Conservation (phyloP, 768 basidiomycete genomes). For the Sistotremastrum suecicum region DNA sequence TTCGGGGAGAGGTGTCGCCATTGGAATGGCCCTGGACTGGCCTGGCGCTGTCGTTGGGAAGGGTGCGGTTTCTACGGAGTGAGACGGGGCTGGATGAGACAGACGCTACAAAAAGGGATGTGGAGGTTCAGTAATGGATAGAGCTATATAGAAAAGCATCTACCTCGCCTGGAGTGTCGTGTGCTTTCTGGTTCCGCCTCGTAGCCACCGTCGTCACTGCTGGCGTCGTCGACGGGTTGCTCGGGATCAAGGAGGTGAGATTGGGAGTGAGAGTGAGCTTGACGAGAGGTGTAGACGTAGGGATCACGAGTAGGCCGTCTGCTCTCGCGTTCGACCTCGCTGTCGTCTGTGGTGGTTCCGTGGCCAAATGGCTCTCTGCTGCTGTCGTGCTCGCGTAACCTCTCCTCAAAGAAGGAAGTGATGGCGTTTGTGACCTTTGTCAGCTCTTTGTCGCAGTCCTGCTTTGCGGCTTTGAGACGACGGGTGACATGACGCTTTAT, state of each 20-base stretch:
- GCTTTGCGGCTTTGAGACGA: constrained; percentile 86
- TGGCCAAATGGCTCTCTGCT: constrained; percentile 26
- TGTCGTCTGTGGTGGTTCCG: constrained; percentile 21
- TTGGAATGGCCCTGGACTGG: constrained; percentile 43
- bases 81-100: constrained; percentile 57
- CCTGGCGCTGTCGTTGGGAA: constrained; percentile 52
- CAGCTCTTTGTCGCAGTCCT: constrained; percentile 93
- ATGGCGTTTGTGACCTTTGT: constrained; percentile 88
- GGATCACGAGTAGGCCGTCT: constrained; percentile 45
- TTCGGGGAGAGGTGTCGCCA: constrained; percentile 45
- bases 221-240: constrained; percentile 51
- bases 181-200: constrained; percentile 59
- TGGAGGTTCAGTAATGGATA: constrained; percentile 40
- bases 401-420: constrained; percentile 88
- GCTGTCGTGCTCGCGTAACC: constrained; percentile 63
- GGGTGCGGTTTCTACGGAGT: constrained; percentile 47
- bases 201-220: constrained; percentile 64
- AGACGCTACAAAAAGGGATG: constrained; percentile 49
- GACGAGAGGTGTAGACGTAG: constrained; percentile 20
- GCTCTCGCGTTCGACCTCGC: constrained; percentile 22
- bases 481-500: constrained; percentile 87
- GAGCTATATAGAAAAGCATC: constrained; percentile 26
- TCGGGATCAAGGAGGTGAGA: constrained; percentile 33
- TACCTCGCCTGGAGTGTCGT: constrained; percentile 43
- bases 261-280: constrained; percentile 7